These are phyloP conservation scores for Leucogyrophana mollusca DNA, from an alignment of 768 basidiomycete species.

Conservation along the genomic window DNA sequence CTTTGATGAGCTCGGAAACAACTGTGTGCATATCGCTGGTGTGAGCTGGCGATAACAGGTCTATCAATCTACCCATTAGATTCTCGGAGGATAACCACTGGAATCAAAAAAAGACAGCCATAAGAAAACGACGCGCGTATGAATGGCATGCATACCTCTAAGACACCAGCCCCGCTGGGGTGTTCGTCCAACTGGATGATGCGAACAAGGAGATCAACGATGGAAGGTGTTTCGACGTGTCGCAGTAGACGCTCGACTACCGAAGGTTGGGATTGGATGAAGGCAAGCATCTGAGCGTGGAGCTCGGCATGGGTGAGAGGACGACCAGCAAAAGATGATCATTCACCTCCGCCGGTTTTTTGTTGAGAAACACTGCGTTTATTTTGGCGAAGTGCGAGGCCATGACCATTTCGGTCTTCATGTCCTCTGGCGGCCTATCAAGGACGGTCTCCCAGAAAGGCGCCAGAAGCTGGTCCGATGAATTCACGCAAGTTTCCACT, in stretches of 20 bases:
- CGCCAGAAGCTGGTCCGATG: constrained; percentile 66
- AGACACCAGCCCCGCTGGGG: constrained; percentile 75
- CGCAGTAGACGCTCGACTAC: constrained; percentile 80
- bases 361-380: constrained; percentile 82
- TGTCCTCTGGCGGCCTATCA: constrained; percentile 77
- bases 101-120: constrained; percentile 26
- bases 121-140: constrained; percentile 27
- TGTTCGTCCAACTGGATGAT: constrained; percentile 89
- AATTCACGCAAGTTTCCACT: constrained; percentile 80
- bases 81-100: constrained; percentile 89
- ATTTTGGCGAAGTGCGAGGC: constrained; percentile 95
- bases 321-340: constrained; percentile 14
- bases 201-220: constrained; percentile 88
- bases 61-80: constrained; percentile 78
- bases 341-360: constrained; percentile 86
- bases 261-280: constrained; percentile 80
- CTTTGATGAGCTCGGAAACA: constrained; percentile 89
- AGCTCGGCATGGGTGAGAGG: constrained; percentile 14
- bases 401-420: constrained; percentile 84
- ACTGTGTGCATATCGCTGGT: constrained; percentile 78
- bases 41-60: constrained; percentile 77
- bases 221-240: constrained; percentile 86
- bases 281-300: constrained; percentile 77
- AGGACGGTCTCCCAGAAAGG: constrained; percentile 93
- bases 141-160: constrained; percentile 75